Evolutionary conservation across 306 rosid species (phyloP), one percentile per base, ranked within the genome.

Genomic region (Canavalia gladiata): DNA sequence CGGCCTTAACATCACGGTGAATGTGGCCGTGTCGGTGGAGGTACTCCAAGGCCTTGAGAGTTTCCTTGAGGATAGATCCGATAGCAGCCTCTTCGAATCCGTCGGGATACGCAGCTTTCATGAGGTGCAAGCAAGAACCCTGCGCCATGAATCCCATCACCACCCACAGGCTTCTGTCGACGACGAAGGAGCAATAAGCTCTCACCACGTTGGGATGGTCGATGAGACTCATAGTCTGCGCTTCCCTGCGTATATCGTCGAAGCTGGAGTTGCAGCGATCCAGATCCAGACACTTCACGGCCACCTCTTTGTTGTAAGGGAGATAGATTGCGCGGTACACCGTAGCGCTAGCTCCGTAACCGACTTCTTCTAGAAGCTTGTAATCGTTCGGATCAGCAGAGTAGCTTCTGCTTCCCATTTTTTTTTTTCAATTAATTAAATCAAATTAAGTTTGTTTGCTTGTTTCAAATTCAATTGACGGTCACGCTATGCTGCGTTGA

Each of bases 1-100:
- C 99, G 37, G 99, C 99, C 94, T 96, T 96, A 7, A 96, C 97
- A 77, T 96, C 99, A 63, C 99, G 87, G 77, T 96, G 99, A 83
- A 96, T 96, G 83, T 94, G 97, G 2, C 99, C 99, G 57, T 96
- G 99, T 30, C 72, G 89, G 69, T 96, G 99, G 69, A 96, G 97
- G 75, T 96, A 96, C 43, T 86, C 94, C 86, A 96, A 77, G 34
- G 99, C 99, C 87, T 93, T 92, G 4, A 96, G 96, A 10, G 99
- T 84, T 68, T 96, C 99, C 77, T 92, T 96, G 5, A 96, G 82
- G 3, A 96, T 79, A 43, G 97, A 94, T 76, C 94, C 90, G 50
- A 96, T 96, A 12, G 90, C 97, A 10, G 77, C 90, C 82, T 96
- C 99, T 81, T 94, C 97, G 80, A 96, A 92, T 12, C 99, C 99